phyloP scores from a whole-genome alignment of 495 filamentous ascomycete species.

The Pseudotulostoma volvatum region DNA sequence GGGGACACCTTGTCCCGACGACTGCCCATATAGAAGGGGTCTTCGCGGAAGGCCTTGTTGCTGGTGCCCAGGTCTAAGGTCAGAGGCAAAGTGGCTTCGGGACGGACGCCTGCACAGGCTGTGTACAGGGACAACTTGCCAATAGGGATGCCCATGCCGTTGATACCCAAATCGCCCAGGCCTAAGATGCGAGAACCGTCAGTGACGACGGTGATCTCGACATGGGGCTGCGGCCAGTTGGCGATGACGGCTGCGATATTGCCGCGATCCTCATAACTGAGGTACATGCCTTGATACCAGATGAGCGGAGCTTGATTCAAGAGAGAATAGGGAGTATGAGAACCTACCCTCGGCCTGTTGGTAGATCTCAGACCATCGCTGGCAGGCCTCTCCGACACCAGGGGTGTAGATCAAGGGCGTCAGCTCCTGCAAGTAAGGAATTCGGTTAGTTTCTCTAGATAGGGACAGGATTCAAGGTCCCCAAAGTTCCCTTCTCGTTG shows the following conservation, averaged over 20 bases:
- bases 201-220: constrained; percentile 93
- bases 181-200: constrained; percentile 95
- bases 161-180: constrained; percentile 87
- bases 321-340: no score
- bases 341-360: constrained; percentile 81
- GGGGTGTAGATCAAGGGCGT: constrained; percentile 96
- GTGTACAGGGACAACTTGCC: constrained; percentile 90
- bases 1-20: constrained; percentile 63
- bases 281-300: constrained; percentile 49
- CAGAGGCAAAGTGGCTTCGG: constrained; percentile 78
- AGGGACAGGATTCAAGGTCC: not conserved
- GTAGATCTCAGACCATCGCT: constrained; percentile 91
- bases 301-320: no score
- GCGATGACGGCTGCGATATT: constrained; percentile 67
- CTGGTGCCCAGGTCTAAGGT: constrained; percentile 82
- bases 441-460: no score
- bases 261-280: constrained; percentile 77
- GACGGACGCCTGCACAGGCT: constrained; percentile 90
- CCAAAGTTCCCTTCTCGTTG: no score
- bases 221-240: constrained; percentile 77
- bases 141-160: constrained; percentile 96
- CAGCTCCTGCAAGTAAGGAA: constrained; percentile 38
- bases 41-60: constrained; percentile 74
- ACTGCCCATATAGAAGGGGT: constrained; percentile 88
- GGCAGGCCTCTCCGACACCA: constrained; percentile 89